phyloP scores from a whole-genome alignment of 805 yeast species.

The Candida lessepsii region DNA sequence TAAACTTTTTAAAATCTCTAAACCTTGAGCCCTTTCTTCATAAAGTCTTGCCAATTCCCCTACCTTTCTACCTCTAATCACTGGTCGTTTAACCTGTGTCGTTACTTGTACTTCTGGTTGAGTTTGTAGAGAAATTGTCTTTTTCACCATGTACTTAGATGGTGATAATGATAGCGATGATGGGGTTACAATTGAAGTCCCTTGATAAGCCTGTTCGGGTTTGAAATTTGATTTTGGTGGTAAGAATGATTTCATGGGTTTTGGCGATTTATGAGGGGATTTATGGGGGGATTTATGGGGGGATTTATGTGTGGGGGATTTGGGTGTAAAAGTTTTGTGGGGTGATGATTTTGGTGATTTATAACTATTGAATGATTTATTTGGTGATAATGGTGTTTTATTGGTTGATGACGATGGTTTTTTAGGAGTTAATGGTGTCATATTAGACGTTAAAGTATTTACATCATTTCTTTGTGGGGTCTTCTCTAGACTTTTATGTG shows the following conservation, averaged over 20 bases:
- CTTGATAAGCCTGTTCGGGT: constrained; percentile 3
- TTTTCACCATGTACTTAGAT: not conserved
- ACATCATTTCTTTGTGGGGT: not conserved
- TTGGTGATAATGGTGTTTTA: not conserved
- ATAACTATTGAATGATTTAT: not conserved
- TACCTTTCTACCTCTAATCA: constrained; percentile 56
- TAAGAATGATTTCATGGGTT: not conserved
- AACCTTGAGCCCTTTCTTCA: constrained; percentile 54
- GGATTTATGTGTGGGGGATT: not conserved
- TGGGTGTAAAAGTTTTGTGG: too few species aligned
- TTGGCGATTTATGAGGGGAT: not conserved
- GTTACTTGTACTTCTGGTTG: constrained; percentile 18
- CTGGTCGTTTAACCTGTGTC: constrained; percentile 31
- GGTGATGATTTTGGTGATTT: not conserved
- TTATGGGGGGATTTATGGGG: not conserved
- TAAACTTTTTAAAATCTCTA: constrained; percentile 32
- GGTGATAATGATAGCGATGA: constrained; percentile 5
- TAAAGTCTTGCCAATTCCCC: constrained; percentile 61
- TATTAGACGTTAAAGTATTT: constrained; percentile 12
- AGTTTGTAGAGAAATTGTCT: constrained; percentile 28
- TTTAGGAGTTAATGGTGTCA: constrained; percentile 1
- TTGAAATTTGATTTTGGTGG: constrained; percentile 1
- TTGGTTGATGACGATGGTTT: not conserved
- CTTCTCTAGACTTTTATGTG: too few species aligned
- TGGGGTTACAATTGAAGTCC: constrained; percentile 4